Evolutionary conservation across 225 moss, liverwort and hornwort genomes (phyloP), one percentile per base, ranked within the genome.

Genomic region (Takakia lepidozioides): DNA sequence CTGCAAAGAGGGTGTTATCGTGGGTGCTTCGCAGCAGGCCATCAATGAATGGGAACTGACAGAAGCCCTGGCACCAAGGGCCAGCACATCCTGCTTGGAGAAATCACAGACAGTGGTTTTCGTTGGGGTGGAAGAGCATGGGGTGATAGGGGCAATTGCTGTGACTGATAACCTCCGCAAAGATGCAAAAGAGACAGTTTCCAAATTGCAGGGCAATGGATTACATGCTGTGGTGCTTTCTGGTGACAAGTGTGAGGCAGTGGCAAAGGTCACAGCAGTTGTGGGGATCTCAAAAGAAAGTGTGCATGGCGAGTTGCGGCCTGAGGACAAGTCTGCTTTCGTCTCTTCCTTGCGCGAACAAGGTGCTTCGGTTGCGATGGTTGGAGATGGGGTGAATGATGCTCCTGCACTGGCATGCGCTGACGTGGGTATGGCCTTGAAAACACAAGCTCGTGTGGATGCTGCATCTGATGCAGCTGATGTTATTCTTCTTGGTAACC

Each of bases 391-490:
- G 20, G 93, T 89, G 20, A 93, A 93, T 59, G 93, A 93, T 53
- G 93, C 93, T 53, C 93, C 93, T 17, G 93, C 93, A 19, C 49
- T 93, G 38, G 93, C 93, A 3, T 79, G 81, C 54, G 89, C 93
- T 1, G 84, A 89, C 65, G 93, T 93, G 19, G 93, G 93, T 29
- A 86, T 93, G 67, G 93, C 89, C 20, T 63, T 93, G 10, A 93
- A 89, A 58, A 59, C 74, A 0, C 72, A 86, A 48, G 78, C 81
- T 15, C 73, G 76, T 5, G 64, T 89, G 26, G 88, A 93, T 73
- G 93, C 93, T 1, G 93, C 93, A 28, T 86, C 89, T 14, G 93
- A 93, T 56, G 93, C 93, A n/a, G 93, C 93, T 4, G 89, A 89
- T 2, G 93, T 93, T 1, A 86, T 93, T 43, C 48, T 93, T 38